These are phyloP conservation scores for Arabidopsis lyrata DNA, from an alignment of 441 rosid genomes.

Conservation along the genomic window DNA sequence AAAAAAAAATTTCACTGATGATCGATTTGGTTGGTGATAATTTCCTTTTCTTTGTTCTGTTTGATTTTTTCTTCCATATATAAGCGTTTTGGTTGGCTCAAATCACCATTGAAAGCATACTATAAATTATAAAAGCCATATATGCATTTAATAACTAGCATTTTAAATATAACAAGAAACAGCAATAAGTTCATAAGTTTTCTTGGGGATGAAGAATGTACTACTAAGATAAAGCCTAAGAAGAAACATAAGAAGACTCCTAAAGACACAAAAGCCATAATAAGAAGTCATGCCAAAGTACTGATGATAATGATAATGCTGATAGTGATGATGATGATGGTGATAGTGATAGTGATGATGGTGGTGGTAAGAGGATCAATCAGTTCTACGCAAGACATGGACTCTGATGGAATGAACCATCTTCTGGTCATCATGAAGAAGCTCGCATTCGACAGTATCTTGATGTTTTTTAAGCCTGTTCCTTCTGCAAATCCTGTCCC, in stretches of 20 bases:
- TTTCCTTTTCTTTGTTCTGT: too few species aligned
- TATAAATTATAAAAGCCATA: background rate
- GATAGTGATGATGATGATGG: background rate
- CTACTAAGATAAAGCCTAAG: background rate
- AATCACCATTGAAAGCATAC: background rate
- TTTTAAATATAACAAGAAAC: constrained; percentile 4
- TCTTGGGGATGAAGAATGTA: constrained; percentile 8
- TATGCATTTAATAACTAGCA: constrained; percentile 13
- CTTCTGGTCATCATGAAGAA: background rate
- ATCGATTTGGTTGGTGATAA: too few species aligned
- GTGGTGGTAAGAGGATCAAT: constrained; percentile 19
- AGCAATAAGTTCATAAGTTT: constrained; percentile 3
- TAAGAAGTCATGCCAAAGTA: background rate
- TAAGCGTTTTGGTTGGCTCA: too few species aligned
- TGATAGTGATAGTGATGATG: background rate
- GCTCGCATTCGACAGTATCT: constrained; percentile 23
- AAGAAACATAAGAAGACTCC: background rate
- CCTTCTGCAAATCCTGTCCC: constrained; percentile 42
- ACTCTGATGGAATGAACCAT: constrained; percentile 25
- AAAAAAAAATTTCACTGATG: too few species aligned
- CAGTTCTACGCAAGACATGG: constrained; percentile 1
- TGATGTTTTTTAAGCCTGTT: constrained; percentile 12
- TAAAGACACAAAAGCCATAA: constrained; percentile 16
- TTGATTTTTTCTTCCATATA: too few species aligned
- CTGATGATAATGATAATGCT: background rate